Conservation (phyloP, 2,329 filamentous ascomycete genomes). For the Pyrenophora teres region DNA sequence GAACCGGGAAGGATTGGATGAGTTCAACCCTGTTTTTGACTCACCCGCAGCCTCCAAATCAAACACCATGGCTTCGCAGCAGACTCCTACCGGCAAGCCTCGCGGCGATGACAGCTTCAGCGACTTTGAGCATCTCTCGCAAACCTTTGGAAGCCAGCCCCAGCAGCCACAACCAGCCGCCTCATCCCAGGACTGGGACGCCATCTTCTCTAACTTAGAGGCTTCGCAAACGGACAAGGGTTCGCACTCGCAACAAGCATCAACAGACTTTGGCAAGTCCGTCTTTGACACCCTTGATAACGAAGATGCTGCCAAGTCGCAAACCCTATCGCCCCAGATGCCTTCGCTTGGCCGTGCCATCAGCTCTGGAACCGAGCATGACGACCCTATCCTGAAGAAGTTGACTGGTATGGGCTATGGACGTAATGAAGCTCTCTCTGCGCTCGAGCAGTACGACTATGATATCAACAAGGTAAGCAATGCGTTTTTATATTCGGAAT, state of each 20-base stretch:
- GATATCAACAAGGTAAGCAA: constrained; percentile 82
- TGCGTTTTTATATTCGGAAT: background rate
- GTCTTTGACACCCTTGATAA: constrained; percentile 45
- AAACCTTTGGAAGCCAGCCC: constrained; percentile 49
- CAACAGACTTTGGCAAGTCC: constrained; percentile 44
- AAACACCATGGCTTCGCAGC: constrained; percentile 53
- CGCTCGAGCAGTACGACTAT: constrained; percentile 94
- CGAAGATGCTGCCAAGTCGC: constrained; percentile 36
- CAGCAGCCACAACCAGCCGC: constrained; percentile 49
- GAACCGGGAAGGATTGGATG: constrained; percentile 68
- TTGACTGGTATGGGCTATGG: constrained; percentile 88
- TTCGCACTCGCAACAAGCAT: constrained; percentile 37
- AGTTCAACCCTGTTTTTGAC: constrained; percentile 84
- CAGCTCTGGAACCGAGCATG: constrained; percentile 75
- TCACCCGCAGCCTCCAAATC: constrained; percentile 60
- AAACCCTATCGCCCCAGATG: constrained; percentile 30
- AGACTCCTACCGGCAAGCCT: constrained; percentile 48
- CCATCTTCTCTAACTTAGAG: constrained; percentile 84
- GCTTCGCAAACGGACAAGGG: constrained; percentile 48
- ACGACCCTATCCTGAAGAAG: constrained; percentile 89
- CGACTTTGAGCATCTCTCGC: constrained; percentile 53
- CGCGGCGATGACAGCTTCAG: constrained; percentile 54
- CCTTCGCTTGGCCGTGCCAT: constrained; percentile 68
- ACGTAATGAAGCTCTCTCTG: constrained; percentile 72
- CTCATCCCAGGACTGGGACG: constrained; percentile 82